Base-by-base conservation (phyloP, 805 yeast genomes). In the Candida namnaoensis region DNA sequence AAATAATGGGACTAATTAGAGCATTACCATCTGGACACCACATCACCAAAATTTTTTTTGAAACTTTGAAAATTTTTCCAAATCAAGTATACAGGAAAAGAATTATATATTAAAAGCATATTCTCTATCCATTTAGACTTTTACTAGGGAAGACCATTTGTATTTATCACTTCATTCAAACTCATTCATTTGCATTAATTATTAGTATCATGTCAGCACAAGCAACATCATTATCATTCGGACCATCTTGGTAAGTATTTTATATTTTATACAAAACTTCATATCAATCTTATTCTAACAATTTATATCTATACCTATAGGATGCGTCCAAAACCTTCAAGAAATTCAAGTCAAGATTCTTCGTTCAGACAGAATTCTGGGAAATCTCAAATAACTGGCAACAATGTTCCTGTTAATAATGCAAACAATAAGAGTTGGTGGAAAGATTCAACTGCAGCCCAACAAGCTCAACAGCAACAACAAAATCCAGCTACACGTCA, bases 281-380 rank as follows among this genome's bases (percentile, higher is more conserved):
- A 28, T 28, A 38, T 23, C 36, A 32, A 5, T 39, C 36, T 27
- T 25, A 36, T 40, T 45, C 49, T 47, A 45, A 47, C 49, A 34
- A 23, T 24, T 9, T 23, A n/a, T 11, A 8, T 10, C 28, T 8
- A 26, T 26, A 26, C 10, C 10, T 12, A 12, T 26, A 56, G 61
- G 64, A 59, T 59, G 64, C 64, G 62, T 38, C 62, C 62, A 39
- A 56, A 54, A 43, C 37, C 52, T 7, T 36, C 50, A 37, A 48
- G 43, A 46, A 42, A 34, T 12, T 35, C 42, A 5, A 37, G 41
- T 36, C 40, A 42, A 32, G 47, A 45, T 13, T 9, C 14, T 10
- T 28, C 30, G 7, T 14, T 14, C 3, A 15, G 24, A 23, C 23
- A 34, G 8, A 8, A 9, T 7, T 7, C 13, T 23, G 8, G 6